Evolutionary conservation across 805 yeast genomes (phyloP), one percentile per base, ranked within the genome.

Genomic region (Kregervanrija pseudodelftensis): DNA sequence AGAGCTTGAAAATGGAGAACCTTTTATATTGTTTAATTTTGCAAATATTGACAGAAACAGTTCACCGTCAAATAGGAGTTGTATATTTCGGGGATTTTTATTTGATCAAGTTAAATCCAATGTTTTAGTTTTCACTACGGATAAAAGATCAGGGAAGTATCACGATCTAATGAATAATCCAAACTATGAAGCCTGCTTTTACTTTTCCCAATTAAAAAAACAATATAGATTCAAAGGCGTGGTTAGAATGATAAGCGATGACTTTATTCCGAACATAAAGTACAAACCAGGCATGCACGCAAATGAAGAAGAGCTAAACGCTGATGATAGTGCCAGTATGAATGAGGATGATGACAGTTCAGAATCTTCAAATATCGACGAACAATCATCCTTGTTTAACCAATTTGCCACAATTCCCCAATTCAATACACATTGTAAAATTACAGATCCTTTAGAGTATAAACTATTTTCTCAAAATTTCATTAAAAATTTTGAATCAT

Each of bases 161-260:
- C 63, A 64, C 11, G 84, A 84, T 54, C 61, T 77, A 35, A 49
- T 69, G 15, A 53, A 59, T 16, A 73, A 80, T 52, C 76, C 81
- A 42, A 68, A 69, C 44, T 82, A 79, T 59, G 95, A 87, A 64
- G 85, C 87, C 1, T 83, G 86, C 46, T 85, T 84, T 58, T 83
- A 85, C 67, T 83, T 86, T 58, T 74, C 70, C 8, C 69, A 68
- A 16, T 60, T 74, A 17, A 73, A 74, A 59, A 82, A 76, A 56
- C 95, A 87, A 63, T 84, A 80, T 59, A 69, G 95, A 53, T 68
- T 87, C 49, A 72, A 79, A 45, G 95, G 95, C 11, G 61, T 68
- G 28, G 85, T 85, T 11, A 72, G 78, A 49, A 55, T 69, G 11
- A 60, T 80, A 10, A 61, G 59, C 17, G 50, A 59, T 32, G 62